Evolutionary conservation across 192 early-diverging fungal species (phyloP).

Genomic region (Entophlyctis luteolus): DNA sequence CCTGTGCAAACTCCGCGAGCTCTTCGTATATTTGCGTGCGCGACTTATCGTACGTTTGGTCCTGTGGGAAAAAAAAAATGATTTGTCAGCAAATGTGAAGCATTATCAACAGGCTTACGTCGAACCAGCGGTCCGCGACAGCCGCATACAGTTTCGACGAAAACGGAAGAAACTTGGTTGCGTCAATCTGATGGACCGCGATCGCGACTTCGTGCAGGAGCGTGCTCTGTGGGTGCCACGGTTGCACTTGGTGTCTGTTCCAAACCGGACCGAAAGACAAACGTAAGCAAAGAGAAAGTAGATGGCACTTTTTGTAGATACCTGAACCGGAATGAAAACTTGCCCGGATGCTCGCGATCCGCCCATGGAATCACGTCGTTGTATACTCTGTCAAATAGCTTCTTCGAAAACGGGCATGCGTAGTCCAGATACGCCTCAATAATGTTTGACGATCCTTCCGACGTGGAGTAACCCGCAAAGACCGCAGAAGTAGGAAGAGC

Average conservation of each 20-base stretch:
- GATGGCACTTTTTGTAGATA: no score
- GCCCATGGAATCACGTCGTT: conserved; percentile 57
- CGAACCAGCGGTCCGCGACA: not conserved
- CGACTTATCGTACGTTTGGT: conserved; percentile 52
- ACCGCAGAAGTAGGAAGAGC: not conserved
- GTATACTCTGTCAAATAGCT: not conserved
- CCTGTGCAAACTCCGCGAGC: conserved; percentile 47
- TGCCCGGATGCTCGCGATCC: conserved; percentile 34
- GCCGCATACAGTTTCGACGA: not conserved
- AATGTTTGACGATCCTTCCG: not conserved
- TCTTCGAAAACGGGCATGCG: conserved; percentile 4
- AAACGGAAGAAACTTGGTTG: conserved; percentile 19
- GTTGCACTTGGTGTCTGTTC: conserved; percentile 71
- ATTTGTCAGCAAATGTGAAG: not conserved
- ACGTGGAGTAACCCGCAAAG: not conserved
- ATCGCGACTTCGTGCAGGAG: conserved; percentile 63
- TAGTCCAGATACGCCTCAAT: conserved; percentile 2
- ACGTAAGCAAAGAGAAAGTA: no score
- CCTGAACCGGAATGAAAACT: conserved; percentile 61
- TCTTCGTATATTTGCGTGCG: conserved; percentile 52
- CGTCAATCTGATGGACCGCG: conserved; percentile 28
- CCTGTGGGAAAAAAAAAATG: conserved; percentile 41
- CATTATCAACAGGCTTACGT: not conserved
- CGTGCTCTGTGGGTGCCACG: conserved; percentile 76
- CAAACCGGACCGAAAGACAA: no score